Evolutionary conservation across 2,329 filamentous ascomycete species (phyloP).

Genomic region (Aspergillus sp.): DNA sequence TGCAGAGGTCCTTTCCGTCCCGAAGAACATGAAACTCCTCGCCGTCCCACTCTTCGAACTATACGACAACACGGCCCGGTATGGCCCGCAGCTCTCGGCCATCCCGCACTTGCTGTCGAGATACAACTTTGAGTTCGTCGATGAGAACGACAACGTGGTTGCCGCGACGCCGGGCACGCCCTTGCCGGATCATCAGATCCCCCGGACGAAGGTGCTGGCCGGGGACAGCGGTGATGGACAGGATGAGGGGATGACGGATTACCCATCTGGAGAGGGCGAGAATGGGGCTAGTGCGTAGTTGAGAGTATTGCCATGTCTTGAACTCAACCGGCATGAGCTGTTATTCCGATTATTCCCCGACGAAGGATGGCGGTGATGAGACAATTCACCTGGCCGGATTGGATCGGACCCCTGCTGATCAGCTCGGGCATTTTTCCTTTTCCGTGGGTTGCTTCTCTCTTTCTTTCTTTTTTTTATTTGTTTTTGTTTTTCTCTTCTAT

Average conservation of each 20-base stretch:
- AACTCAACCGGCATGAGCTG: background rate
- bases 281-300: slow-evolving; percentile 22
- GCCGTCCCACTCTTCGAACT: slow-evolving; percentile 96
- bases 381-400: background rate
- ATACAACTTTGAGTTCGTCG: slow-evolving; percentile 97
- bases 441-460: background rate
- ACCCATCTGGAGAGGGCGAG: slow-evolving; percentile 25
- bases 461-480: background rate
- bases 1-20: slow-evolving; percentile 87
- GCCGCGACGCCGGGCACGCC: slow-evolving; percentile 77
- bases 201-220: slow-evolving; percentile 67
- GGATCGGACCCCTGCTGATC: background rate
- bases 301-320: background rate
- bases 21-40: slow-evolving; percentile 99
- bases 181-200: slow-evolving; percentile 59
- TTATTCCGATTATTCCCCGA: background rate
- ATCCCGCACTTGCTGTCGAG: slow-evolving; percentile 92
- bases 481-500: background rate
- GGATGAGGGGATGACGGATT: slow-evolving; percentile 42
- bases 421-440: background rate
- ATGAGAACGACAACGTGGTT: slow-evolving; percentile 86
- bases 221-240: slow-evolving; percentile 41
- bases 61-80: slow-evolving; percentile 94
- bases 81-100: slow-evolving; percentile 92
- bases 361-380: background rate